Evolutionary conservation across 1,284 basidiomycete genomes (phyloP), one percentile per base, ranked within the genome.

Genomic region (Ustilago nuda): DNA sequence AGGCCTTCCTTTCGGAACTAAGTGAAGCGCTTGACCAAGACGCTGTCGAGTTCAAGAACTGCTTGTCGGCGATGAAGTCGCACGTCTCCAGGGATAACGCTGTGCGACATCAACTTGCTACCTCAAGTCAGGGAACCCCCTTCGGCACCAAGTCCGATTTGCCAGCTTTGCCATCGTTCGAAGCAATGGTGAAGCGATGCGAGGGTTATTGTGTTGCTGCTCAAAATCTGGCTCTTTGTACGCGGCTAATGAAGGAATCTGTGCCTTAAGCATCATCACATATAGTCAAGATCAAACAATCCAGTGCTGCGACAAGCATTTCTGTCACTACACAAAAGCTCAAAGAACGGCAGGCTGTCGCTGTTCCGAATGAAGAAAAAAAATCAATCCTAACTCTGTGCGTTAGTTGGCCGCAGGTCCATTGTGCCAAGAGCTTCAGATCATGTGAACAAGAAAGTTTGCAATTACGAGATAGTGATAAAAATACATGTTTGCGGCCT

Each of bases 1-100:
- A 50, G 7, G 48, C 15, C 4, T 68, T 52, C 35, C 52, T 76
- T 5, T 54, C 59, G 0, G 65, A 55, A 30, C 59, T 76, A 8
- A 50, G 46, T 55, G 68, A 76, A 54, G 73, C 73, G 19, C 30
- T 63, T 52, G 39, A 62, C 36, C 60, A 60, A 23, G 73, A 76
- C 23, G 52, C 37, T 13, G 27, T 27, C 36, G 73, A 76, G 3
- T 68, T 72, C 37, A 9, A 52, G 7, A n/a, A 15, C 1, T 76
- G 73, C 46, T 23, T 71, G 7, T 46, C 55, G 13, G 65, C 68
- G 7, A 67, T 76, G 68, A 53, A 48, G 55, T 51, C 61, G 51
- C 73, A 72, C 32, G 12, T 19, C 30, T n/a, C 64, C 30, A 60
- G 41, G 33, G 56, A 66, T n/a, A 33, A 13, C 51, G 15, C 43